These are phyloP conservation scores for Boletus insuetus DNA, from an alignment of 768 basidiomycete genomes.

Conservation along the genomic window DNA sequence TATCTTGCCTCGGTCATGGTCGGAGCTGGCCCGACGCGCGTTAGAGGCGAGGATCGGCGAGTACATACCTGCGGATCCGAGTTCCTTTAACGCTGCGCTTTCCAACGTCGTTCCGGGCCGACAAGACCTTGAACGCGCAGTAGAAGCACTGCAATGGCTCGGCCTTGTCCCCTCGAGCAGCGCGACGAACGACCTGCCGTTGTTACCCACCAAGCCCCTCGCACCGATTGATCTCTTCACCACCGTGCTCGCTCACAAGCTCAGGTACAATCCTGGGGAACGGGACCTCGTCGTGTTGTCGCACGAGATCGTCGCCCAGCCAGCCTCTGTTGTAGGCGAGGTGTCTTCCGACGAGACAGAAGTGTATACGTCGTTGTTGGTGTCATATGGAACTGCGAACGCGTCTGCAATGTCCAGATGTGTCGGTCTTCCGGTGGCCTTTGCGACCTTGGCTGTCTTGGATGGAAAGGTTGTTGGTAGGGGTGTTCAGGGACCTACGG, in stretches of 20 bases:
- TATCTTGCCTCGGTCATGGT: conserved; percentile 28
- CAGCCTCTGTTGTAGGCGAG: conserved; percentile 7
- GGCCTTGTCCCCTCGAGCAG: conserved; percentile 8
- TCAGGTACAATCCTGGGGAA: conserved; percentile 68
- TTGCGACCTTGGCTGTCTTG: conserved; percentile 70
- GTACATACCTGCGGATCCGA: conserved; percentile 28
- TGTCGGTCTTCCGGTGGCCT: conserved; percentile 84
- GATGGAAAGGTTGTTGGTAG: conserved; percentile 52
- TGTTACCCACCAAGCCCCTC: conserved; percentile 40
- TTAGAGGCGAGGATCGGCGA: conserved; percentile 28
- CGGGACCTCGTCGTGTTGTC: conserved; percentile 84
- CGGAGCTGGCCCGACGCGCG: conserved; percentile 37
- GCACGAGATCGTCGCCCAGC: conserved; percentile 69
- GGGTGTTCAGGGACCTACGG: conserved; percentile 71
- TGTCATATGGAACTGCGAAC: conserved; percentile 54
- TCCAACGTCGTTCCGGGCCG: conserved; percentile 14
- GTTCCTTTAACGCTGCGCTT: conserved; percentile 36
- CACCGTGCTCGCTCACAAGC: conserved; percentile 62
- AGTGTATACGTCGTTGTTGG: conserved; percentile 64
- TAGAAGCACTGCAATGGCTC: conserved; percentile 46
- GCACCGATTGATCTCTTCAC: conserved; percentile 76
- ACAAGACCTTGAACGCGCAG: conserved; percentile 26
- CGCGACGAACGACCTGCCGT: conserved; percentile 31
- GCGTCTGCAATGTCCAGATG: conserved; percentile 88
- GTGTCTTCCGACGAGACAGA: conserved; percentile 33